Evolutionary conservation across 306 rosid species (phyloP).

Genomic region (Malus fusca): DNA sequence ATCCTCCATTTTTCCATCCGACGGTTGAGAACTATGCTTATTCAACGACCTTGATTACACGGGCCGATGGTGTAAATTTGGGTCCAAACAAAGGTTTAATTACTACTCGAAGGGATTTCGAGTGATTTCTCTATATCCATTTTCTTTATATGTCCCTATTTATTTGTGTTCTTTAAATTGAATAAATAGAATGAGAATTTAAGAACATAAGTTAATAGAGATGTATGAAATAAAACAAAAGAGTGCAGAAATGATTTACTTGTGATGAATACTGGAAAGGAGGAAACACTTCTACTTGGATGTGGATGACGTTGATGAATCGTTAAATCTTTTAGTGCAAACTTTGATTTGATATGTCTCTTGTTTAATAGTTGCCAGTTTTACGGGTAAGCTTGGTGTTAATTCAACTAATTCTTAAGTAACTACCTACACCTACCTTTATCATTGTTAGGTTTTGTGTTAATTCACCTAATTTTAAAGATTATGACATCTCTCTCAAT

Average conservation of each 20-base stretch:
- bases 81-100: too few species aligned
- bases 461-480: slow-evolving; percentile 4
- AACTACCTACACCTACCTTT: not conserved
- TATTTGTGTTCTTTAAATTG: too few species aligned
- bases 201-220: too few species aligned
- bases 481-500: not conserved
- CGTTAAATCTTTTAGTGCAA: not conserved
- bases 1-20: too few species aligned
- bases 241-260: not conserved
- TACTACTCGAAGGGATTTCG: too few species aligned
- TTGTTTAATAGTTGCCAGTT: not conserved
- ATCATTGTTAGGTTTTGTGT: slow-evolving; percentile 8
- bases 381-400: not conserved
- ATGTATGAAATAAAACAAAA: too few species aligned
- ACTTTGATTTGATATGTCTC: not conserved
- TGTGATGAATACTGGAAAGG: slow-evolving; percentile 9
- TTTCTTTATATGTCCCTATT: too few species aligned
- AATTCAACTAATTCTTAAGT: not conserved
- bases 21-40: too few species aligned
- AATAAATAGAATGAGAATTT: too few species aligned
- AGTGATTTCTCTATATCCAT: too few species aligned
- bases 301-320: not conserved
- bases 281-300: slow-evolving; percentile 10
- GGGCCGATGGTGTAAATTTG: too few species aligned
- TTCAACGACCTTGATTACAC: too few species aligned